Percentiles rank a stretch among this genome's conserved stretches.
These are phyloP conservation scores for Eustoma russellianum DNA, from an alignment of 257 asterid species.

Conservation along the genomic window DNA sequence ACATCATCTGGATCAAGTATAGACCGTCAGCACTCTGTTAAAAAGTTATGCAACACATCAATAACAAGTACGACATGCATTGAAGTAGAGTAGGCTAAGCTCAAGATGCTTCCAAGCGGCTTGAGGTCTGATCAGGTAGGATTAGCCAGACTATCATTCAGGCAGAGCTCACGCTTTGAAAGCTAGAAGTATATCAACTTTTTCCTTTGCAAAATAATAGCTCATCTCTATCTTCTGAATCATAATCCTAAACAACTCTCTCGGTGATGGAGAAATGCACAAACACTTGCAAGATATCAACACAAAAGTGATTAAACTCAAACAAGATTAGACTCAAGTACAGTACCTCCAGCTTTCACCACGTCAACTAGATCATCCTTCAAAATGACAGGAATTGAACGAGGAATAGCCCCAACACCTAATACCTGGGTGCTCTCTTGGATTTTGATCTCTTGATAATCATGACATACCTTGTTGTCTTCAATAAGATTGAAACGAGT, in stretches of 20 bases:
- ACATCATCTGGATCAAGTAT: slow-evolving; percentile 65
- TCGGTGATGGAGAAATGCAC: not conserved
- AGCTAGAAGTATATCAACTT: too few species aligned
- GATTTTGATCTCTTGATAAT: slow-evolving; percentile 94
- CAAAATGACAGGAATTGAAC: slow-evolving; percentile 83
- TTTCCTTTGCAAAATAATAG: too few species aligned
- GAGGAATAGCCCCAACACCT: slow-evolving; percentile 98
- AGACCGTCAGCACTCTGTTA: not conserved
- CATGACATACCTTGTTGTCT: slow-evolving; percentile 75
- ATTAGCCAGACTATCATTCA: too few species aligned
- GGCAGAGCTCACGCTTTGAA: too few species aligned
- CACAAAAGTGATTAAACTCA: not conserved
- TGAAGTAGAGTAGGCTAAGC: not conserved
- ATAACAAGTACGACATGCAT: slow-evolving; percentile 2
- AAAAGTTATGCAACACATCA: not conserved
- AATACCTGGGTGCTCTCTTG: slow-evolving; percentile 95
- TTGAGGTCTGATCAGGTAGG: too few species aligned
- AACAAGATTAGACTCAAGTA: slow-evolving; percentile 2
- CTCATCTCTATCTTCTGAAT: not conserved
- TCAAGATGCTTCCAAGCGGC: too few species aligned
- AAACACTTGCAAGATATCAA: not conserved
- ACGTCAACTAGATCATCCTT: slow-evolving; percentile 94
- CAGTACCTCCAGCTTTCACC: slow-evolving; percentile 96
- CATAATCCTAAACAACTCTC: not conserved
- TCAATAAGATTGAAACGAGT: slow-evolving; percentile 68